phyloP scores from a whole-genome alignment of 257 asterid species.

The Paulownia fortunei region DNA sequence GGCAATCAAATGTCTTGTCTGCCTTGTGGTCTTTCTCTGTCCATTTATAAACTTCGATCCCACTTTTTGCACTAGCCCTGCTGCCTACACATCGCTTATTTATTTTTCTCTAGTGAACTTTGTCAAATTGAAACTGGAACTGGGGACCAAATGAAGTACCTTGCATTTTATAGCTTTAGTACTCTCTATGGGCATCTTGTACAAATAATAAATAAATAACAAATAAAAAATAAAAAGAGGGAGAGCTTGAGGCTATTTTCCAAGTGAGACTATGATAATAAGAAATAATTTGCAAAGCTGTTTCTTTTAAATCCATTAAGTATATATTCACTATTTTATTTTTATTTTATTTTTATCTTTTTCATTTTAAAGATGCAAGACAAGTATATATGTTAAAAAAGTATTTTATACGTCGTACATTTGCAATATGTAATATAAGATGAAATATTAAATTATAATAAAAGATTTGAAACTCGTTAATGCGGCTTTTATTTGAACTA shows the following conservation, averaged over 20 bases:
- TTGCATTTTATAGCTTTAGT: slow-evolving; percentile 5
- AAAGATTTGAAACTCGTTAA: too few species aligned
- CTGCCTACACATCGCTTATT: not conserved
- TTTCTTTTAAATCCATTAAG: not conserved
- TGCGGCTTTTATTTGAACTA: too few species aligned
- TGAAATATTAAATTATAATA: too few species aligned
- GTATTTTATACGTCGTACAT: too few species aligned
- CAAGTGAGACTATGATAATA: not conserved
- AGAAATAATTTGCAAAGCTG: not conserved
- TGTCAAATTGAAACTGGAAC: slow-evolving; percentile 16
- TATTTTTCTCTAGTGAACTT: not conserved
- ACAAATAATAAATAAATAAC: not conserved
- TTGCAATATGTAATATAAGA: too few species aligned
- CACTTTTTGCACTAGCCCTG: slow-evolving; percentile 35
- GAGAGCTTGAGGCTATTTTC: not conserved
- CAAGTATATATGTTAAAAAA: too few species aligned
- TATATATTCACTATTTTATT: too few species aligned
- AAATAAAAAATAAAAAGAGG: not conserved
- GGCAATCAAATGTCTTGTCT: slow-evolving; percentile 46
- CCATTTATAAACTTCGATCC: slow-evolving; percentile 22
- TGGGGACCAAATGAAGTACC: slow-evolving; percentile 31
- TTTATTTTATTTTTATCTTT: too few species aligned
- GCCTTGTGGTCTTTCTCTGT: slow-evolving; percentile 8
- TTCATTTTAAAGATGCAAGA: too few species aligned
- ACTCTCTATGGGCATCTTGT: slow-evolving; percentile 28